Evolutionary conservation across 192 early-diverging fungal genomes (phyloP), one percentile per base, ranked within the genome.

Genomic region (Umbelopsis sp.): DNA sequence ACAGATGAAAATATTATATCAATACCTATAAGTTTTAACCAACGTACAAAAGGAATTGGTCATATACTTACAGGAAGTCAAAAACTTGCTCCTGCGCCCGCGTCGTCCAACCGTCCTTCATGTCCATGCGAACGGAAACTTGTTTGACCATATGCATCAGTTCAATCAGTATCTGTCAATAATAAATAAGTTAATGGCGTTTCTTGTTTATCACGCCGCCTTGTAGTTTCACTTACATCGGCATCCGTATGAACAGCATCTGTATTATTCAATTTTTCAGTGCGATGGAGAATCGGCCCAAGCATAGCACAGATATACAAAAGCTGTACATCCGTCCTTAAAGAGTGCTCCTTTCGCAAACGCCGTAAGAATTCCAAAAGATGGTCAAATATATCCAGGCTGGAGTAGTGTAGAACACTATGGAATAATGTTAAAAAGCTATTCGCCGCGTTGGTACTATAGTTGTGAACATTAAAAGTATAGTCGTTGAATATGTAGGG

Each of bases 341-440:
- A 32, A 2, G 56, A 62, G 51, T 79, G 77, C 45, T 89, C 75
- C 69, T 74, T 77, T 20, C 81, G 65, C 66, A 83, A 74, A 26
- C 71, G 67, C 54, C 82, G 73, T 7, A 84, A 67, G 49, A 79
- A 84, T 24, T 82, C 78, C 53, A 87, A 69, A 22, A 91, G 75
- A 5, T 85, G 67, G 29, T 72, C 66, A 44, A 92, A 84, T 3
- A 85, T 83, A 67, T 89, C 92, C 20, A 85, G 79, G 24, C 89
- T 90, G 26, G 90, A 90, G 70, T 93, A 93, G 66, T 93, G 91
- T 26, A 89, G 70, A 12, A 92, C 82, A 36, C 89, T 86, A 74
- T 93, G 92, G 66, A 91, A 85, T 65, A 93, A 80, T 0, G 90
- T 89, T 59, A 93, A 69, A 65, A 90, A 91, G 6, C 84, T 88